Percentiles rank a stretch among this genome's conserved stretches.
Conservation (phyloP, 139 green algal species). For the Gonium pectorale region DNA sequence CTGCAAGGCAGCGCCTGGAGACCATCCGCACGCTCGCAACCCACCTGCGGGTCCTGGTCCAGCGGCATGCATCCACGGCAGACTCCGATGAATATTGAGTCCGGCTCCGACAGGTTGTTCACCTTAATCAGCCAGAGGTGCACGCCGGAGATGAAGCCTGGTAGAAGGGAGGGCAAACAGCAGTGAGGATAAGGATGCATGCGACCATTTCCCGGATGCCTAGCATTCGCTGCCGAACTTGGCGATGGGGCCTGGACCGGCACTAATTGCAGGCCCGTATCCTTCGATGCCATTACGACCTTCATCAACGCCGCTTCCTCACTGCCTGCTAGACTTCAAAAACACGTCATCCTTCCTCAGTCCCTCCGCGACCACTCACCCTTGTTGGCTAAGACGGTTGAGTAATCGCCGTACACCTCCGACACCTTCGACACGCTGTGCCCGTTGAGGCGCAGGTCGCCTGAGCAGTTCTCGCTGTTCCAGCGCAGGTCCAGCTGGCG, state of each 20-base stretch:
- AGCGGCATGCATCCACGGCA: slow-evolving; percentile 74
- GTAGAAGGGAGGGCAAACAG: background rate
- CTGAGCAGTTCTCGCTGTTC: slow-evolving; percentile 65
- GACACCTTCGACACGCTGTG: slow-evolving; percentile 66
- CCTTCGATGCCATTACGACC: too few relatives aligned
- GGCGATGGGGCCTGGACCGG: too few relatives aligned
- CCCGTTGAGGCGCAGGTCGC: slow-evolving; percentile 63
- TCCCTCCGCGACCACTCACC: slow-evolving; percentile 14
- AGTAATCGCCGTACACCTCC: slow-evolving; percentile 75
- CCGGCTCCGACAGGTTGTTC: slow-evolving; percentile 71
- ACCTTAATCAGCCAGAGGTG: slow-evolving; percentile 77
- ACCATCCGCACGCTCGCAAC: too few relatives aligned
- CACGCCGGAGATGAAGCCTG: slow-evolving; percentile 73
- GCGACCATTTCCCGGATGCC: too few relatives aligned
- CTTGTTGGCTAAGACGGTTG: slow-evolving; percentile 66
- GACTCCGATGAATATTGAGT: slow-evolving; percentile 76
- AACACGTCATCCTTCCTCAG: too few relatives aligned
- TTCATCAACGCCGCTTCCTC: too few relatives aligned
- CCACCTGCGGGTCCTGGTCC: slow-evolving; percentile 71
- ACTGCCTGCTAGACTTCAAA: too few relatives aligned
- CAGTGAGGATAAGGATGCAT: too few relatives aligned
- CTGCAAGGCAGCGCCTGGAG: too few relatives aligned
- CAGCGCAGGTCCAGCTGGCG: slow-evolving; percentile 70
- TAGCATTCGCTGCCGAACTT: too few relatives aligned
- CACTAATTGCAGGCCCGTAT: too few relatives aligned